Percentiles rank a stretch among this genome's conserved stretches.
phyloP scores from a whole-genome alignment of 805 yeast species.

The Yamadazyma laniorum region DNA sequence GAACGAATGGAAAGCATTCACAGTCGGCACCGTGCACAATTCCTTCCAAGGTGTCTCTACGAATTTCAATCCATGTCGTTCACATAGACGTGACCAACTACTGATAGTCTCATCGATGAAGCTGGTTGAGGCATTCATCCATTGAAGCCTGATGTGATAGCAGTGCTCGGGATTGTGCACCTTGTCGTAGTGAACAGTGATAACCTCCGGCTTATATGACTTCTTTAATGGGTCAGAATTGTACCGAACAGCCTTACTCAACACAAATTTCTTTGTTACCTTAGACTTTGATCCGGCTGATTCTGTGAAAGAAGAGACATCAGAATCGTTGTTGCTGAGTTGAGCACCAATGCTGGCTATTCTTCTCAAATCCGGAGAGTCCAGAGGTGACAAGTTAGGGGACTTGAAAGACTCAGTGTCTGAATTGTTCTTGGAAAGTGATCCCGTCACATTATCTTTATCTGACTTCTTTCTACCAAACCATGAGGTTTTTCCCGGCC shows the following conservation, averaged over 20 bases:
- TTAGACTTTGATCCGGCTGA: slow-evolving; percentile 22
- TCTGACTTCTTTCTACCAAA: slow-evolving; percentile 25
- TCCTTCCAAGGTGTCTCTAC: slow-evolving; percentile 94
- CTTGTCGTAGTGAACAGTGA: slow-evolving; percentile 84
- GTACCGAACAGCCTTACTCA: slow-evolving; percentile 64
- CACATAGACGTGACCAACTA: slow-evolving; percentile 78
- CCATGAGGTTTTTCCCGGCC: slow-evolving; percentile 25
- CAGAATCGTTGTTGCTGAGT: slow-evolving; percentile 16
- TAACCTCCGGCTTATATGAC: slow-evolving; percentile 74
- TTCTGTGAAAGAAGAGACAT: slow-evolving; percentile 25
- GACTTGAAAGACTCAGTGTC: slow-evolving; percentile 29
- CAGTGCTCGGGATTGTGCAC: slow-evolving; percentile 95
- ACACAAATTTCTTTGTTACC: slow-evolving; percentile 43
- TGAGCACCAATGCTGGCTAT: slow-evolving; percentile 18
- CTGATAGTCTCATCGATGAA: slow-evolving; percentile 31
- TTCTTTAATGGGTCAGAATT: slow-evolving; percentile 73
- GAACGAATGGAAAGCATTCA: slow-evolving; percentile 87
- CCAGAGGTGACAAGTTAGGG: slow-evolving; percentile 20
- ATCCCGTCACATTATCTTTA: slow-evolving; percentile 11
- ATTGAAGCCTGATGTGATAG: slow-evolving; percentile 85
- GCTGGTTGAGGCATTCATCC: slow-evolving; percentile 89
- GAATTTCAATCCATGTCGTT: slow-evolving; percentile 69
- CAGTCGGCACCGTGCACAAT: slow-evolving; percentile 66
- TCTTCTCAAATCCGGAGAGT: slow-evolving; percentile 20
- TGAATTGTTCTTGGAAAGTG: slow-evolving; percentile 23